Conservation (phyloP, 116 monocot species). For the Zostera marina region DNA sequence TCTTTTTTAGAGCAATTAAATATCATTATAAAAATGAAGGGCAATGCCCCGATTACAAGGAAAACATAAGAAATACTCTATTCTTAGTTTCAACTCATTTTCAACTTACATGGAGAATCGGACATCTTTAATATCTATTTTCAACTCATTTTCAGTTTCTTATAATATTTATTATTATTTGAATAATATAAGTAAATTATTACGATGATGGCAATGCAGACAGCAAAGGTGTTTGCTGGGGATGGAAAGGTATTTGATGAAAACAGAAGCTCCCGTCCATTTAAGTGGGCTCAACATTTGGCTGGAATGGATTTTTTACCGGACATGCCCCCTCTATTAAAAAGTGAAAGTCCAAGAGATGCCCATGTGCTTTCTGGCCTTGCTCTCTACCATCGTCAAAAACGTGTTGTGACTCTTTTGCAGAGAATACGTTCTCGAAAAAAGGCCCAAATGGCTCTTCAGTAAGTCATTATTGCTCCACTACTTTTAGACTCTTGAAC, state of each 20-base stretch:
- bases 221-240: conserved; percentile 58
- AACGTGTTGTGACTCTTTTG: conserved; percentile 64
- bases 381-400: conserved; percentile 67
- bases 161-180: not conserved
- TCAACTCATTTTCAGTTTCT: not conserved
- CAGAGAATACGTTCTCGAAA: conserved; percentile 84
- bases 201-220: conserved; percentile 22
- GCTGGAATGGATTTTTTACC: conserved; percentile 93
- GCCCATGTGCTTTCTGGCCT: conserved; percentile 42
- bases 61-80: too few species aligned
- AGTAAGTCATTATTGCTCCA: conserved; percentile 60
- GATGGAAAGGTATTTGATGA: conserved; percentile 39
- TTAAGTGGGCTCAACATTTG: conserved; percentile 98
- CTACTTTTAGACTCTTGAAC: too few species aligned
- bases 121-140: not conserved
- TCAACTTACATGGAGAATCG: too few species aligned
- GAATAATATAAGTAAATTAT: not conserved
- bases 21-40: too few species aligned
- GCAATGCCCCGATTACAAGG: too few species aligned
- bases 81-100: too few species aligned
- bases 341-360: conserved; percentile 12
- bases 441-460: conserved; percentile 87
- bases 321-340: conserved; percentile 45
- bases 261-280: conserved; percentile 54
- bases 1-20: not conserved